These are phyloP conservation scores for Dipodascopsis tothii DNA, from an alignment of 805 yeast species.

Conservation along the genomic window DNA sequence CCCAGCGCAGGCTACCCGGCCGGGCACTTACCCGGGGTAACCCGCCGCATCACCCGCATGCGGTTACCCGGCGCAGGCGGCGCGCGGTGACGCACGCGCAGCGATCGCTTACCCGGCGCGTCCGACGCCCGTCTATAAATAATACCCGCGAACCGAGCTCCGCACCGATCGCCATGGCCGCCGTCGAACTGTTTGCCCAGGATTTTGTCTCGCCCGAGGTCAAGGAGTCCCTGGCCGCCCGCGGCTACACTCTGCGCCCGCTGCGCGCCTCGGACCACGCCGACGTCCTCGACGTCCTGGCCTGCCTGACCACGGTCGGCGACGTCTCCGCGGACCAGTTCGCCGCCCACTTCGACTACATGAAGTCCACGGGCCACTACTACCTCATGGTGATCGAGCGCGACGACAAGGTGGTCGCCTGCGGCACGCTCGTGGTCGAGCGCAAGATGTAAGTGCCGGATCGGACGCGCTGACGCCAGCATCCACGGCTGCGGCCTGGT, in stretches of 20 bases:
- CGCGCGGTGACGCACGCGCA: too few relatives aligned
- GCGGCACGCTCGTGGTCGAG: conserved; percentile 77
- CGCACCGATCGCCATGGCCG: neutral
- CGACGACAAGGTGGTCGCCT: conserved; percentile 57
- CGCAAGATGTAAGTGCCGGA: conserved; percentile 39
- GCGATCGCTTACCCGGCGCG: too few relatives aligned
- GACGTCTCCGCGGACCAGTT: conserved; percentile 49
- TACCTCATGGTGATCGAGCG: conserved; percentile 63
- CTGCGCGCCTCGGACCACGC: conserved; percentile 49
- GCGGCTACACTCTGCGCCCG: conserved; percentile 61
- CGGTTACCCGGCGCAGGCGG: too few relatives aligned
- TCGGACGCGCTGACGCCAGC: conserved; percentile 4
- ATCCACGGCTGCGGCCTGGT: conserved; percentile 79
- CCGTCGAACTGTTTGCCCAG: neutral
- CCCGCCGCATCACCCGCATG: too few relatives aligned
- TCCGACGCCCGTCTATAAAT: too few relatives aligned
- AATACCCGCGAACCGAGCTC: neutral
- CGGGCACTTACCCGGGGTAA: too few relatives aligned
- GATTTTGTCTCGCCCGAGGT: conserved; percentile 25
- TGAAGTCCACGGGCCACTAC: conserved; percentile 52
- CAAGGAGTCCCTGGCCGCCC: conserved; percentile 36
- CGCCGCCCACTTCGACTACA: conserved; percentile 44
- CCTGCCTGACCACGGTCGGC: conserved; percentile 78
- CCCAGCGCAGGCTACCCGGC: too few relatives aligned
- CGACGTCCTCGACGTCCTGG: conserved; percentile 55